These are phyloP conservation scores for Aspergillus tanneri DNA, from an alignment of 2,329 filamentous ascomycete genomes.

Conservation along the genomic window DNA sequence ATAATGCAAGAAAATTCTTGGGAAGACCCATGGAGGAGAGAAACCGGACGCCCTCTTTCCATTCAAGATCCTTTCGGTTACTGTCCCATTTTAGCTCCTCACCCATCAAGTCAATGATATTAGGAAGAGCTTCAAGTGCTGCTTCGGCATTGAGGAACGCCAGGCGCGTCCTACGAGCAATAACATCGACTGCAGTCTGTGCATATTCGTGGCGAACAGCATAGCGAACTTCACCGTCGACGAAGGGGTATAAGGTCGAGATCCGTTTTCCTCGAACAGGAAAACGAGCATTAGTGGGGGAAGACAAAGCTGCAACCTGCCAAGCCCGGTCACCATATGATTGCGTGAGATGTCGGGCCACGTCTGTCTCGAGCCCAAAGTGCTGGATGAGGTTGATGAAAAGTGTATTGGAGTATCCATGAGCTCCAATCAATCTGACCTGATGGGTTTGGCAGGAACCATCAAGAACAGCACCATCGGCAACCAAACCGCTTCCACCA, in stretches of 20 bases:
- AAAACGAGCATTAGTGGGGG: constrained; percentile 74
- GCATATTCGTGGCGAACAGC: constrained; percentile 87
- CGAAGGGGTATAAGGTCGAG: constrained; percentile 78
- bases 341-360: constrained; percentile 81
- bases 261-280: constrained; percentile 80
- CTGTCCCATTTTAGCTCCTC: constrained; percentile 78
- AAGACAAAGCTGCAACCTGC: constrained; percentile 79
- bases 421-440: constrained; percentile 76
- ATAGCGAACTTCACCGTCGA: constrained; percentile 89
- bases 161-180: constrained; percentile 78
- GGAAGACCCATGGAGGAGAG: constrained; percentile 63
- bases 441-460: constrained; percentile 81
- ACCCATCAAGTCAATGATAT: constrained; percentile 84
- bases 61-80: constrained; percentile 72
- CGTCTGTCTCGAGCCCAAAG: constrained; percentile 86
- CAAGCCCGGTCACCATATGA: constrained; percentile 92
- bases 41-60: constrained; percentile 66
- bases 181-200: constrained; percentile 82
- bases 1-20: constrained; percentile 56
- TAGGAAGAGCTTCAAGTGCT: constrained; percentile 78
- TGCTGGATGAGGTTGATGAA: constrained; percentile 96
- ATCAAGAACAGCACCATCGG: constrained; percentile 69
- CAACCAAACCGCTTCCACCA: constrained; percentile 66
- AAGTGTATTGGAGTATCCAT: constrained; percentile 84
- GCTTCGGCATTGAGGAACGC: constrained; percentile 92